Evolutionary conservation across 2,329 filamentous ascomycete species (phyloP).

Genomic region (Neospermospora avenae): DNA sequence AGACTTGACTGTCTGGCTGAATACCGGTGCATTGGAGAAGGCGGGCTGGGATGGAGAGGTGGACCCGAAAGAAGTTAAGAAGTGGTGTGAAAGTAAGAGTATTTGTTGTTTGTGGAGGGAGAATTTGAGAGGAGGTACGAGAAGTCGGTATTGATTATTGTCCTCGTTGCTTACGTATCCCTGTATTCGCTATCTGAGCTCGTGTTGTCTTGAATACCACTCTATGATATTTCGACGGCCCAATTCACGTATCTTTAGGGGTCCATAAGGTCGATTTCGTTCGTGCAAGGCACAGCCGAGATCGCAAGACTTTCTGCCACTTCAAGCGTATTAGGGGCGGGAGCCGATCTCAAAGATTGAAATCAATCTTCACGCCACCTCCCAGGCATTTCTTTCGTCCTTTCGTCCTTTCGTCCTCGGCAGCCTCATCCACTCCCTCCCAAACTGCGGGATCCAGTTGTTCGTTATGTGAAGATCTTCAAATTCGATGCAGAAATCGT

Average conservation of each 20-base stretch:
- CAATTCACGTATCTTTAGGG: neutral
- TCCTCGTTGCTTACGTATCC: neutral
- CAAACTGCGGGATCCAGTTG: neutral
- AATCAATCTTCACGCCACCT: neutral
- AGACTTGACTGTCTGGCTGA: conserved; percentile 80
- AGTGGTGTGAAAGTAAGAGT: conserved; percentile 86
- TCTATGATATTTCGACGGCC: neutral
- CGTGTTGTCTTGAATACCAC: neutral
- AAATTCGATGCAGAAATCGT: neutral
- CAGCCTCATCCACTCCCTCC: neutral
- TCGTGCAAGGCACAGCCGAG: neutral
- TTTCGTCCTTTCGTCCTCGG: neutral
- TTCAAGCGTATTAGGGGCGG: too few species aligned
- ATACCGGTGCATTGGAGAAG: conserved; percentile 61
- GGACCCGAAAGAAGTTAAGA: conserved; percentile 65
- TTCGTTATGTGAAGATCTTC: neutral
- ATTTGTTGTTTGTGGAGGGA: conserved; percentile 74
- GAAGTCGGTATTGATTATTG: conserved; percentile 29
- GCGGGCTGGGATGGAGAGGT: conserved; percentile 66
- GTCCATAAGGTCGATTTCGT: neutral
- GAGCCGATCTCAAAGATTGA: too few species aligned
- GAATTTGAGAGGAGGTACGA: conserved; percentile 29
- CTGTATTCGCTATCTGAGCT: neutral
- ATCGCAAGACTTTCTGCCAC: too few species aligned
- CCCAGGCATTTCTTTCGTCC: neutral